Evolutionary conservation across 1,139 yeast genomes (phyloP).

Genomic region (Tardiomyces depauwii): DNA sequence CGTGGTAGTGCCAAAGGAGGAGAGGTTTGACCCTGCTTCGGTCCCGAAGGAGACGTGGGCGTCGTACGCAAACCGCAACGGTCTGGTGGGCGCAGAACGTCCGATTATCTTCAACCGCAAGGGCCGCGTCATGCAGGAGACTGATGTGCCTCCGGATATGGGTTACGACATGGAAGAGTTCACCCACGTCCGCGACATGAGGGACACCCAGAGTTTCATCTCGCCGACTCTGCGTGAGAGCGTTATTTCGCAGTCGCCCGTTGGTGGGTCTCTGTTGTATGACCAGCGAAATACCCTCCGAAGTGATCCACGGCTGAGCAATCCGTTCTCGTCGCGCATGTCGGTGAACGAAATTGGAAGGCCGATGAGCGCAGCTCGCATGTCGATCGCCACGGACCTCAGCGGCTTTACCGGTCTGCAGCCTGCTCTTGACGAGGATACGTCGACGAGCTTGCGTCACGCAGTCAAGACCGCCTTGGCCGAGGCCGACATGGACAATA

Average conservation of each 20-base stretch:
- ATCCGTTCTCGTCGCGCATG: background rate
- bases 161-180: background rate
- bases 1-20: slow-evolving; percentile 21
- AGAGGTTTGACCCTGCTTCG: slow-evolving; percentile 20
- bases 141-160: slow-evolving; percentile 8
- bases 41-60: slow-evolving; percentile 28
- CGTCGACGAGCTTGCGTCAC: slow-evolving; percentile 13
- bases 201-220: background rate
- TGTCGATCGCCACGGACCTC: background rate
- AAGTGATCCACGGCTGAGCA: background rate
- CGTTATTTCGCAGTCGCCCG: background rate
- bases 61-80: slow-evolving; percentile 24
- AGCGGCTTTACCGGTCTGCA: background rate
- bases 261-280: background rate
- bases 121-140: slow-evolving; percentile 20
- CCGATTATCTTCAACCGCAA: slow-evolving; percentile 23
- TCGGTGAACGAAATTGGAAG: background rate
- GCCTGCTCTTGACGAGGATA: slow-evolving; percentile 12
- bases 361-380: background rate
- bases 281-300: background rate
- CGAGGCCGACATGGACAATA: slow-evolving; percentile 25
- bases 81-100: slow-evolving; percentile 27
- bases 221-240: background rate
- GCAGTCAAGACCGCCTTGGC: slow-evolving; percentile 22
- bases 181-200: background rate